phyloP scores from a whole-genome alignment of 2,329 filamentous ascomycete genomes.

The Colletotrichum sp. region DNA sequence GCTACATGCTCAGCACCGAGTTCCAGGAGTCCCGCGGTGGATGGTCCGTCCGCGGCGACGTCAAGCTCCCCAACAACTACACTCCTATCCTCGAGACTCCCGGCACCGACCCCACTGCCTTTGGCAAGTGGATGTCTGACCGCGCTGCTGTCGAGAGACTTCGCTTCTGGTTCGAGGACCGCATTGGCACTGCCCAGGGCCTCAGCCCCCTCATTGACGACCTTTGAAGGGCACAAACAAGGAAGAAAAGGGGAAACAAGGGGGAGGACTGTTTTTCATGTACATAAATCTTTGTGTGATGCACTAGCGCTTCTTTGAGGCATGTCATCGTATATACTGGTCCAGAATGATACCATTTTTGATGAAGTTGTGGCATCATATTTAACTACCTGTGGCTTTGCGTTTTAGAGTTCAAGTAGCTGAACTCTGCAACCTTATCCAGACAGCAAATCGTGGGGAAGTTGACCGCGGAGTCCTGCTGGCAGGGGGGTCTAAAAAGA shows the following conservation, averaged over 20 bases:
- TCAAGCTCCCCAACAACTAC: conserved; percentile 30
- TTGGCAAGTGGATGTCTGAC: conserved; percentile 46
- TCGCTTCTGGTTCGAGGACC: conserved; percentile 45
- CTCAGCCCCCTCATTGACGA: conserved; percentile 35
- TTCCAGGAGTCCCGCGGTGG: conserved; percentile 33
- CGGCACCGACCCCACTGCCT: conserved; percentile 40
- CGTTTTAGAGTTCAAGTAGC: neutral
- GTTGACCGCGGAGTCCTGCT: neutral
- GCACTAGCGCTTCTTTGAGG: neutral
- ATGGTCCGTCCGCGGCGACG: conserved; percentile 41
- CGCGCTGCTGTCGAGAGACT: conserved; percentile 44
- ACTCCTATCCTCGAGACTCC: conserved; percentile 33
- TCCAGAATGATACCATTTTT: neutral
- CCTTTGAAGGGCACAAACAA: neutral
- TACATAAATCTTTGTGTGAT: neutral
- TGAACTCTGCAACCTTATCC: neutral
- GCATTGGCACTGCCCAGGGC: conserved; percentile 47
- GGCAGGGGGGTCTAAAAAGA: no score
- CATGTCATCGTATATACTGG: neutral
- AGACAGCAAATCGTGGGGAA: neutral
- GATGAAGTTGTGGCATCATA: neutral
- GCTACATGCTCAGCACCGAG: conserved; percentile 48
- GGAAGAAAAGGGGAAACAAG: neutral
- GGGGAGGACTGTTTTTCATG: neutral
- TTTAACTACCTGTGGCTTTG: neutral